Base-by-base conservation (phyloP, 2,329 filamentous ascomycete species). In the Aspergillus quadrilineatus region DNA sequence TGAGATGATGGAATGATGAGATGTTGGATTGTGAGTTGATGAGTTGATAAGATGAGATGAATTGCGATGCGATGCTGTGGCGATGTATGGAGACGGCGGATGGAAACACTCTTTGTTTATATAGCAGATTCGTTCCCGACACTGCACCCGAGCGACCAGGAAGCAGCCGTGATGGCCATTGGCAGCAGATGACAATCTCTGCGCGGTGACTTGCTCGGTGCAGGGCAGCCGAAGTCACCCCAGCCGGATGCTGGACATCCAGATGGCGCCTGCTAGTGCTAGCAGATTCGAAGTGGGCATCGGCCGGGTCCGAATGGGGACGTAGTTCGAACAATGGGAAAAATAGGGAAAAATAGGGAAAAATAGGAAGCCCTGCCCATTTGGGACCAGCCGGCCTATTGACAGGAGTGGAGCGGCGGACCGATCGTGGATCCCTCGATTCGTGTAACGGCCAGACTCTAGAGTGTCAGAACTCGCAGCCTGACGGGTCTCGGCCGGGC, bases 161-260 rank as follows among this genome's bases (percentile, higher is more conserved):
- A 22, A 22, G 22, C 1, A 22, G 22, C 22, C 22, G 22, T 22
- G 22, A 22, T 22, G 22, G 22, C 22, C 2, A 14, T 37, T 37
- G 34, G 14, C 10, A 37, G 8, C 7, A 14, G 50, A 53, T 56
- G 43, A 49, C 43, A 53, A 53, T 50, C 9, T 51, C 28, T 58
- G 52, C 17, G 39, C 17, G 52, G 28, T 34, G 46, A 57, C 55
- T 52, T 56, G 54, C 34, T 56, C 59, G 22, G 22, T 22, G 22
- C 22, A 22, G 22, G 22, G 22, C 22, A 22, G 22, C 62, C 55
- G 60, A 62, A 60, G 64, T 65, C 63, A 65, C 62, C 63, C 61
- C 63, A 65, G 63, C 62, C 63, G 63, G 63, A 65, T 60, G 50
- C 37, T 56, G 52, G 37, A 47, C 39, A 63, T 64, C 63, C 63